Base-by-base conservation (phyloP, 441 rosid genomes). In the Corymbia citriodora region DNA sequence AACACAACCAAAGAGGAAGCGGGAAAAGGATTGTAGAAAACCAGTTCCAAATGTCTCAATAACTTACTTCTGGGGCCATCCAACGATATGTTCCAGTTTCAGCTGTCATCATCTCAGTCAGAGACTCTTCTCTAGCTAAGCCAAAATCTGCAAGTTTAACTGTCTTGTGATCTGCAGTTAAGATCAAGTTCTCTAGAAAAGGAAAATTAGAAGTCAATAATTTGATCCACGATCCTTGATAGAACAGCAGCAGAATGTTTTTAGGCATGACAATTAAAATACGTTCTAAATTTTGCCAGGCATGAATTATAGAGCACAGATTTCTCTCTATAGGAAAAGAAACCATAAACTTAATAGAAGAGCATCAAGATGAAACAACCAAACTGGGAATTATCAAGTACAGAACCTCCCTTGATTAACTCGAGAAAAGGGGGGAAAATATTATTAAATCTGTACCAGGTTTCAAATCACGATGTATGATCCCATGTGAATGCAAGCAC, bases 21-120 rank as follows among this genome's bases (percentile, higher is more conserved):
- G 6, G 72, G 48, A 48, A 31, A 36, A 72, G 27, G 59, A 70
- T 54, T 74, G 88, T 12, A 33, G 54, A 79, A 87, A 19, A n/a
- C 85, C 15, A 74, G 52, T 17, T 49, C 57, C 25, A 33, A 82
- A 57, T 49, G 49, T 54, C 59, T 65, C 11, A 27, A 61, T 81
- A 40, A 57, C 63, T 70, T 90, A 97, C 99, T 98, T 98, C 99
- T 0, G 99, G 99, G 88, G 99, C 99, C 99, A 98, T 98, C 99
- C 99, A 98, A 55, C 99, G 96, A 85, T 98, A 98, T 40, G 99
- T 97, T 70, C 99, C 99, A 4, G 99, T 96, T 93, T 98, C 99
- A 89, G 99, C 99, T 57, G 99, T 98, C 99, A 98, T 98, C 99
- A 98, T 98, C 94, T 96, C 99, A 0, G 99, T 98, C 89, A 98